These are phyloP conservation scores for Leccinum subspadiceum DNA, from an alignment of 1,284 basidiomycete genomes.

Conservation along the genomic window DNA sequence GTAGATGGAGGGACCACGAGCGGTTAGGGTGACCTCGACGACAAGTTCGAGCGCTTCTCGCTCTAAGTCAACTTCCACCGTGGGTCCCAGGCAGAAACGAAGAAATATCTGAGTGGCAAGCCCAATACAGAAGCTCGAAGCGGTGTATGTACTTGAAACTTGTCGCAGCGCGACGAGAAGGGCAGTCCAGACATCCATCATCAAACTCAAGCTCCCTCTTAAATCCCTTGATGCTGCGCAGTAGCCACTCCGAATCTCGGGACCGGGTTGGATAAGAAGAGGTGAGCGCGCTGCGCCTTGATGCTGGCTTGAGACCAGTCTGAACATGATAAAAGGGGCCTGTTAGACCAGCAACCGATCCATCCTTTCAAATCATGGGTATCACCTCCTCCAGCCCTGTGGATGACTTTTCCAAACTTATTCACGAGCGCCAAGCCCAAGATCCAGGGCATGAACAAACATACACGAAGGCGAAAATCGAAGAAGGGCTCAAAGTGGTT, in stretches of 20 bases:
- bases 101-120: background rate
- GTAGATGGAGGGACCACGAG: background rate
- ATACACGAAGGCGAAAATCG: constrained; percentile 8
- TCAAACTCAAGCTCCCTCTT: background rate
- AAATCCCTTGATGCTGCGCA: background rate
- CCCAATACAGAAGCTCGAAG: background rate
- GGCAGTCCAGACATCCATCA: background rate
- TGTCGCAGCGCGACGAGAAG: background rate
- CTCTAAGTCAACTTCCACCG: background rate
- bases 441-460: constrained; percentile 1
- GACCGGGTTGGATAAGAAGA: background rate
- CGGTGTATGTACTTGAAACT: background rate
- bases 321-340: background rate
- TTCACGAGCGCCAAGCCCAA: background rate
- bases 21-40: background rate
- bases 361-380: constrained; percentile 4
- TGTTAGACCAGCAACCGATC: background rate
- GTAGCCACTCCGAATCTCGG: background rate
- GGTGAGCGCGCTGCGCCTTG: background rate
- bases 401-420: constrained; percentile 1
- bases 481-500: constrained; percentile 7
- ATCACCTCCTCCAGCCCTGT: background rate
- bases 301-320: background rate
- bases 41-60: background rate
- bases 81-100: background rate